A percentile compares a stretch with the other conserved stretches of the same genome.
Evolutionary conservation across 2,329 filamentous ascomycete genomes (phyloP).

Genomic region (Arachnopeziza araneosa): DNA sequence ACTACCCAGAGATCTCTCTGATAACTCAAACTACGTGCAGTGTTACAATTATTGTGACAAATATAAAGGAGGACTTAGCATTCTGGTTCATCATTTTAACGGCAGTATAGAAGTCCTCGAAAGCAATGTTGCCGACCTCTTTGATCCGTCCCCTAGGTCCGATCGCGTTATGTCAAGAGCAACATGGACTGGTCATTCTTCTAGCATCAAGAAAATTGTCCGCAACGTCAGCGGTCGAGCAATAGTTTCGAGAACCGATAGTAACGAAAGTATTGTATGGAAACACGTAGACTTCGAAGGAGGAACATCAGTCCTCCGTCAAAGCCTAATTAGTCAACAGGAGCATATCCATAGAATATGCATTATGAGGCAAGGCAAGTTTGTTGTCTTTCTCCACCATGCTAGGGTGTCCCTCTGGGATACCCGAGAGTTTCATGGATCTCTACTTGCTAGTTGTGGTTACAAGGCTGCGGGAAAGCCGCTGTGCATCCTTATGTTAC

Average conservation of each 20-base stretch:
- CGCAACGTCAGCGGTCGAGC: constrained; percentile 77
- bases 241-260: constrained; percentile 72
- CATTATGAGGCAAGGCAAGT: constrained; percentile 69
- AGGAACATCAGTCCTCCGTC: constrained; percentile 53
- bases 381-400: constrained; percentile 74
- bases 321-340: constrained; percentile 61
- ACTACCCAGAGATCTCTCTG: constrained; percentile 16
- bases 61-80: constrained; percentile 56
- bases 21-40: constrained; percentile 50
- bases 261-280: constrained; percentile 81
- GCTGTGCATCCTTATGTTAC: constrained; percentile 73
- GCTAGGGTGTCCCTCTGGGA: constrained; percentile 74
- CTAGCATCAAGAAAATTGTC: constrained; percentile 76
- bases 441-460: constrained; percentile 49
- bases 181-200: constrained; percentile 80
- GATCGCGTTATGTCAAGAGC: constrained; percentile 56
- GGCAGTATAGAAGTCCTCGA: constrained; percentile 80
- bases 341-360: constrained; percentile 77
- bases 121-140: constrained; percentile 69
- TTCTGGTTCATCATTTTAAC: constrained; percentile 80
- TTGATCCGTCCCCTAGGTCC: constrained; percentile 63
- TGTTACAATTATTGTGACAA: constrained; percentile 68
- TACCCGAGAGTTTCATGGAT: constrained; percentile 54
- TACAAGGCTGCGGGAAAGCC: constrained; percentile 65
- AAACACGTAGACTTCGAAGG: constrained; percentile 52